Evolutionary conservation across 495 filamentous ascomycete species (phyloP).

Genomic region (Penicillium paradoxum): DNA sequence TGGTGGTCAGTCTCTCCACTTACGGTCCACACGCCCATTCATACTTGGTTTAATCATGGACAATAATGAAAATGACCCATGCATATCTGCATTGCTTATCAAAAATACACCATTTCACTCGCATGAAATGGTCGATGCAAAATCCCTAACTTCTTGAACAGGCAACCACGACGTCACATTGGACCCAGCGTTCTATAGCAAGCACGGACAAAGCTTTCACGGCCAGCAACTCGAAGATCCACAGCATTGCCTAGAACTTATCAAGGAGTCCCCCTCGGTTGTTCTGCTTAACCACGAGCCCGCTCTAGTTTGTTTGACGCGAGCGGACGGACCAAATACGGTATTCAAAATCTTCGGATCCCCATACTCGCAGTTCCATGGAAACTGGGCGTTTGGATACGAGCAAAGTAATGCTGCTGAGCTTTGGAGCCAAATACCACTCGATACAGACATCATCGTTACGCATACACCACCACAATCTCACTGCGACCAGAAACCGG

Average conservation of each 20-base stretch:
- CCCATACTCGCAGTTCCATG: constrained; percentile 59
- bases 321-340: constrained; percentile 56
- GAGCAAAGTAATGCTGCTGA: constrained; percentile 38
- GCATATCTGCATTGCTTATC: background rate
- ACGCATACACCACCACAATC: constrained; percentile 47
- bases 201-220: constrained; percentile 55
- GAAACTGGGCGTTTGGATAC: constrained; percentile 72
- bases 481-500: constrained; percentile 38
- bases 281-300: constrained; percentile 63
- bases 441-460: constrained; percentile 42
- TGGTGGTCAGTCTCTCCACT: constrained; percentile 42
- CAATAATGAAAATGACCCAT: background rate
- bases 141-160: constrained; percentile 21
- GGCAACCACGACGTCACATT: constrained; percentile 80
- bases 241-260: constrained; percentile 49
- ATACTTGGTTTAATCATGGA: background rate
- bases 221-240: constrained; percentile 54
- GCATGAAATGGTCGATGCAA: background rate
- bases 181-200: constrained; percentile 56
- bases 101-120: background rate
- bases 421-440: constrained; percentile 47
- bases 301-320: constrained; percentile 50
- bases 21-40: constrained; percentile 3
- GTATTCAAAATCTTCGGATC: constrained; percentile 73
- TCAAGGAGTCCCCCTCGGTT: constrained; percentile 49